Evolutionary conservation across 2,329 filamentous ascomycete species (phyloP).

Genomic region (Waltergamsia citrina): DNA sequence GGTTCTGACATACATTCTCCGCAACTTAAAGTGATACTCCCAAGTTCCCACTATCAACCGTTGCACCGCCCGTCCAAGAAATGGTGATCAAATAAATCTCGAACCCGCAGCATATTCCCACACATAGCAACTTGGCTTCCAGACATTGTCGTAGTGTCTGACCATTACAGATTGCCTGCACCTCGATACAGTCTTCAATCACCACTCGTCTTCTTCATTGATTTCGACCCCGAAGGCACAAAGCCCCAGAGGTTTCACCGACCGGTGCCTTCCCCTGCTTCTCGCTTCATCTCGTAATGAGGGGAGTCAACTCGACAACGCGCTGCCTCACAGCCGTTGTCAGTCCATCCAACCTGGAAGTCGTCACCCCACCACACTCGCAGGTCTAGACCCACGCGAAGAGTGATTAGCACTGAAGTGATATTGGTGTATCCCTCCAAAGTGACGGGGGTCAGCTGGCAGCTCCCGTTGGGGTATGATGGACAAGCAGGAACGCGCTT

Average conservation of each 20-base stretch:
- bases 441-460: conserved; percentile 21
- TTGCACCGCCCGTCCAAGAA: conserved; percentile 24
- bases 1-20: conserved; percentile 3
- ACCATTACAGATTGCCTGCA: background rate
- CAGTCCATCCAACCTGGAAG: conserved; percentile 27
- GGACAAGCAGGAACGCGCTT: conserved; percentile 27
- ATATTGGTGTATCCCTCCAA: conserved; percentile 27
- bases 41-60: conserved; percentile 16
- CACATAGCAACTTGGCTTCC: background rate
- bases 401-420: conserved; percentile 26
- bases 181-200: background rate
- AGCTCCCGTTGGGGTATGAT: conserved; percentile 20
- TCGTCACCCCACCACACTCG: conserved; percentile 32
- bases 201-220: background rate
- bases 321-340: conserved; percentile 28
- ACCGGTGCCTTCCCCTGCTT: conserved; percentile 18
- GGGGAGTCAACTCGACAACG: conserved; percentile 19
- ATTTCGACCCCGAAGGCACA: conserved; percentile 3
- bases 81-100: conserved; percentile 20
- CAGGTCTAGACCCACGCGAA: conserved; percentile 25
- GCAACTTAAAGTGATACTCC: conserved; percentile 18
- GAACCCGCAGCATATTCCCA: conserved; percentile 7
- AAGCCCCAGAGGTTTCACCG: conserved; percentile 20
- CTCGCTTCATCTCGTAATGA: conserved; percentile 18
- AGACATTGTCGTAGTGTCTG: background rate